phyloP scores from a whole-genome alignment of 306 rosid species.

The Aeschynomene evenia region DNA sequence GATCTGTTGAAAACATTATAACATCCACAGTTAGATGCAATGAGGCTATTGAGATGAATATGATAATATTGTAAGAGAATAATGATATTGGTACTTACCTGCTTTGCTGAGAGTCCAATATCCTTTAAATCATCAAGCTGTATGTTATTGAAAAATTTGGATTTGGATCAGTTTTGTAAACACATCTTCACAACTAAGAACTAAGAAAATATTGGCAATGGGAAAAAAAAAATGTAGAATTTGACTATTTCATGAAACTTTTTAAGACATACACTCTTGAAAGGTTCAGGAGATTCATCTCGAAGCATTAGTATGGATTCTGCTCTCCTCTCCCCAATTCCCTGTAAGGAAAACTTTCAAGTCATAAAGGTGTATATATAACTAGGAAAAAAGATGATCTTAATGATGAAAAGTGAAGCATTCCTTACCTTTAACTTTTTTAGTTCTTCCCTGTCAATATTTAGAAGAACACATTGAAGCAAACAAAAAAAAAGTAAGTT shows the following conservation, averaged over 20 bases:
- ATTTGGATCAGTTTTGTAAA: not conserved
- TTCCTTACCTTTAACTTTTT: conserved; percentile 61
- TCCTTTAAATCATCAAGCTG: conserved; percentile 84
- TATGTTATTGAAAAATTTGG: conserved; percentile 12
- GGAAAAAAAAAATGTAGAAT: not conserved
- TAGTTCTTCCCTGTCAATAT: conserved; percentile 62
- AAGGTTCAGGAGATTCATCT: conserved; percentile 73
- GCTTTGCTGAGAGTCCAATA: conserved; percentile 81
- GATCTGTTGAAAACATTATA: conserved; percentile 42
- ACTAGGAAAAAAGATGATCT: not conserved
- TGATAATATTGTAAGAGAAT: not conserved
- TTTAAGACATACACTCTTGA: conserved; percentile 64
- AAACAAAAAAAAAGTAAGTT: conserved; percentile 15
- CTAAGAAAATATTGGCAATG: not conserved
- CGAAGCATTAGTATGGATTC: conserved; percentile 65
- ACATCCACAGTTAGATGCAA: not conserved
- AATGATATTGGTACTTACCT: conserved; percentile 67
- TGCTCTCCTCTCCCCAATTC: conserved; percentile 95
- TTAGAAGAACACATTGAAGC: not conserved
- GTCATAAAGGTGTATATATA: not conserved
- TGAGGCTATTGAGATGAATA: not conserved
- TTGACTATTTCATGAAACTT: not conserved
- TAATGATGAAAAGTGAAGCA: not conserved
- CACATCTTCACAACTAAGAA: not conserved
- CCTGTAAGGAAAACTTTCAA: conserved; percentile 38